These are phyloP conservation scores for Fagus sylvatica DNA, from an alignment of 306 rosid genomes.

Conservation along the genomic window DNA sequence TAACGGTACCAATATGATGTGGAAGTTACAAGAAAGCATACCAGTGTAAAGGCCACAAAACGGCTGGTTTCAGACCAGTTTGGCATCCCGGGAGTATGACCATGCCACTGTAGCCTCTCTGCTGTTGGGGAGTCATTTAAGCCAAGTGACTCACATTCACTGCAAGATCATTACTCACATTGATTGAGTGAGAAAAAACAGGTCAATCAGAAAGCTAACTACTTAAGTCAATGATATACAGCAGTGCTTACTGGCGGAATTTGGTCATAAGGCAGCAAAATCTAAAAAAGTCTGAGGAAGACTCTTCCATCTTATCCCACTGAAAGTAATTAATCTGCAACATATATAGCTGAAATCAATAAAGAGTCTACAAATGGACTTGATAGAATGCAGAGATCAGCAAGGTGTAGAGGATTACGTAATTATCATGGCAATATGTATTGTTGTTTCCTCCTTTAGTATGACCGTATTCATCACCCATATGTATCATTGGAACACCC, in stretches of 20 bases:
- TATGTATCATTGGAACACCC: conserved; percentile 94
- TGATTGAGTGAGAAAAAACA: neutral
- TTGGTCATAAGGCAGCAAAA: conserved; percentile 77
- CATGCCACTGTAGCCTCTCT: conserved; percentile 94
- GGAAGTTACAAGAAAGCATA: conserved; percentile 33
- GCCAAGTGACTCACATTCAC: conserved; percentile 91
- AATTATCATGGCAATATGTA: conserved; percentile 92
- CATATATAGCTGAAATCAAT: conserved; percentile 18
- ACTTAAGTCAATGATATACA: neutral
- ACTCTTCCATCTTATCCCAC: conserved; percentile 90
- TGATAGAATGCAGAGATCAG: conserved; percentile 14
- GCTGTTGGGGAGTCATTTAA: conserved; percentile 85
- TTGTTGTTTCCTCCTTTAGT: conserved; percentile 99
- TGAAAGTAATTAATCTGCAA: conserved; percentile 81
- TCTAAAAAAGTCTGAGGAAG: conserved; percentile 72
- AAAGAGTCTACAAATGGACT: conserved; percentile 20
- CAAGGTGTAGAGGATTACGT: conserved; percentile 51
- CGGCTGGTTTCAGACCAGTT: conserved; percentile 91
- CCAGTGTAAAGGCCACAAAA: conserved; percentile 88
- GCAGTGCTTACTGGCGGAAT: conserved; percentile 64
- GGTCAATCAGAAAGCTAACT: conserved; percentile 5
- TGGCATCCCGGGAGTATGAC: conserved; percentile 75
- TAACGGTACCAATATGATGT: neutral
- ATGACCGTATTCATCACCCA: conserved; percentile 99
- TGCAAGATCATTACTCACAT: conserved; percentile 40